Percentiles rank a stretch among this genome's conserved stretches.
Evolutionary conservation across 176 grass and related monocot species (phyloP).

Genomic region (Carex littledalei): DNA sequence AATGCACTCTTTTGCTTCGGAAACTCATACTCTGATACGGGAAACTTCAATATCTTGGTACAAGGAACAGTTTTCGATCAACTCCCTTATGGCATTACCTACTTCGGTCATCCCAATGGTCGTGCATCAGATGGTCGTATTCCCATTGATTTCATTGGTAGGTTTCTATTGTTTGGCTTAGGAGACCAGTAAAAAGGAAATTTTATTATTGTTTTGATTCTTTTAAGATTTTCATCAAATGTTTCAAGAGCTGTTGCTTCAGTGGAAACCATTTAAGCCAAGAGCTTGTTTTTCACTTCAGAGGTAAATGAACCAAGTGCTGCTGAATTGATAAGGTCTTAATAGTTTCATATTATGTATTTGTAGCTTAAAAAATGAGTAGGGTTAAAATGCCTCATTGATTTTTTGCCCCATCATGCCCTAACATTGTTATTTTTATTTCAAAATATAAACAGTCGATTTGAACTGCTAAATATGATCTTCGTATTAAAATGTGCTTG

Average conservation of each 20-base stretch:
- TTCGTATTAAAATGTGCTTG: too few relatives aligned
- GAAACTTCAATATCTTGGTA: constrained; percentile 38
- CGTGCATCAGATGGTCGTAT: constrained; percentile 54
- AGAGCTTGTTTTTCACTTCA: not conserved
- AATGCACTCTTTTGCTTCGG: constrained; percentile 49
- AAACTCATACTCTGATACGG: constrained; percentile 56
- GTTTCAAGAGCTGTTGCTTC: not conserved
- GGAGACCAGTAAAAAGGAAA: not conserved
- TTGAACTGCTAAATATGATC: too few relatives aligned
- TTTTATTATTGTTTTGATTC: not conserved
- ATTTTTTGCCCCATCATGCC: too few relatives aligned
- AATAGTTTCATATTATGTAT: not conserved
- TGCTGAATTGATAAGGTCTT: not conserved
- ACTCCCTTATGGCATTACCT: constrained; percentile 52
- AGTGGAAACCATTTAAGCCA: not conserved
- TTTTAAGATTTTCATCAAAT: not conserved
- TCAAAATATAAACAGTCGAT: too few relatives aligned
- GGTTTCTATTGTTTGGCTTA: not conserved
- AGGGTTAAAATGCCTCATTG: too few relatives aligned
- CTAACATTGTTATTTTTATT: too few relatives aligned
- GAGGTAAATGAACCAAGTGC: not conserved
- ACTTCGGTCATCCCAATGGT: constrained; percentile 46
- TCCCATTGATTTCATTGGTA: constrained; percentile 67
- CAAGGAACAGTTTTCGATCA: constrained; percentile 31
- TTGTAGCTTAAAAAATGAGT: not conserved